Evolutionary conservation across 139 green algal genomes (phyloP), one percentile per base, ranked within the genome.

Genomic region (Micromonas commoda): DNA sequence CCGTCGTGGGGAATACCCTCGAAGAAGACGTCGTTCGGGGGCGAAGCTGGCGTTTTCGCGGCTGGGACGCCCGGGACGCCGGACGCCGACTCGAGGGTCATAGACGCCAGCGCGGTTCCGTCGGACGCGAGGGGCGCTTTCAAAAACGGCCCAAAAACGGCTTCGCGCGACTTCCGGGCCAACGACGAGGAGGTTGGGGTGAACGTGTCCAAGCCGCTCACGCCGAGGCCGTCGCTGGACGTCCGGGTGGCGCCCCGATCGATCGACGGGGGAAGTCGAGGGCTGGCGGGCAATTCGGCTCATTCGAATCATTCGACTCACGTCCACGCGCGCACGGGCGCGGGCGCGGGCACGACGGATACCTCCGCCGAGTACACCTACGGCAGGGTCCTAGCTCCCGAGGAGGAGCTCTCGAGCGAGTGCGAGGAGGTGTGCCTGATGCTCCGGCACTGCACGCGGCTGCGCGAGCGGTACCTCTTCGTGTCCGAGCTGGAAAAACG

Each of bases 401-500:
- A 93, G 80, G 91, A 57, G 9, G 45, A 57, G 9, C 45, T 73
- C 0, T 28, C 32, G 33, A 23, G 94, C 51, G 90, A 94, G 80
- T 87, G 79, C 31, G 88, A 93, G 77, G 90, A 93, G 53, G 88
- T 95, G 53, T 96, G 91, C 74, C 70, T 82, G 1, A 90, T 95
- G 84, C 81, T 99, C n/a, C 73, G 91, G 70, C 86, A 97, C 83
- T 91, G 84, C 73, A 76, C 97, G 52, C 86, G 93, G 68, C 70
- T 97, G 81, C 78, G 94, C 72, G 35, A 81, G 29, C 93, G 93
- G 78, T 98, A 93, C 90, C 85, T 98, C 26, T 98, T 96, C 83
- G 80, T 77, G 52, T 63, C 71, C 29, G 37, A n/a, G 34, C 66
- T 70, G 20, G 28, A 32, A 33, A 28, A 52, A 9, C 32, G 20